Percentiles rank a stretch among this genome's conserved stretches.
Conservation (phyloP, 164 flowering plant genomes). For the Umbellularia californica region DNA sequence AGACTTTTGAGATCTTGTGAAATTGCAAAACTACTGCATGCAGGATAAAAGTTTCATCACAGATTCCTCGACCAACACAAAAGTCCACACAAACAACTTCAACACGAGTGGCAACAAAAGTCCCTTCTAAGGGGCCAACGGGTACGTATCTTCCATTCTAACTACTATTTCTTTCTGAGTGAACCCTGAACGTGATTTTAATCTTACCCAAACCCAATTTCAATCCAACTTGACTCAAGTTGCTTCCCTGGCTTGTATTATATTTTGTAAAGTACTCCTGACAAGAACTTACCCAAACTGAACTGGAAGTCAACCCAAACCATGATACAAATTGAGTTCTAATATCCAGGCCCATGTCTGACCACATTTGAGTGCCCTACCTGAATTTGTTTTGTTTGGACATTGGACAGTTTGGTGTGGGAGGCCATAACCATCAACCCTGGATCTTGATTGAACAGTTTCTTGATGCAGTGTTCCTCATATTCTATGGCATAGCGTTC, state of each 20-base stretch:
- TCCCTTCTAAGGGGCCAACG: slow-evolving; percentile 12
- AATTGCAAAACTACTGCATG: slow-evolving; percentile 2
- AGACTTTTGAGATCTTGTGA: neutral
- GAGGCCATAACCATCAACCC: neutral
- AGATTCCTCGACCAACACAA: slow-evolving; percentile 26
- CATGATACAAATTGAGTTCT: neutral
- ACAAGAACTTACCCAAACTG: no score
- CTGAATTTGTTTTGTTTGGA: no score
- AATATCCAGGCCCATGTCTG: neutral
- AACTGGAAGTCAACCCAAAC: neutral
- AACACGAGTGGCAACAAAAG: slow-evolving; percentile 10
- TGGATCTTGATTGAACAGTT: neutral
- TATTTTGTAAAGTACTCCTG: no score
- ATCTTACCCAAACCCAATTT: neutral
- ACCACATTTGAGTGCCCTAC: neutral
- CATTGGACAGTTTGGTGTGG: no score
- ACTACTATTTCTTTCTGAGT: neutral
- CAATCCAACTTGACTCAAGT: neutral
- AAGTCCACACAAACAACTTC: slow-evolving; percentile 14
- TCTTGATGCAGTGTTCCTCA: neutral
- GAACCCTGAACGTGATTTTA: neutral
- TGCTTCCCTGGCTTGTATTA: neutral
- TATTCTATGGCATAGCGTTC: neutral
- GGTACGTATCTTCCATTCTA: slow-evolving; percentile 8
- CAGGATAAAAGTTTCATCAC: slow-evolving; percentile 21